These are phyloP conservation scores for Tetrahymena malaccensis DNA, from an alignment of 73 alveolate genomes.

Conservation along the genomic window DNA sequence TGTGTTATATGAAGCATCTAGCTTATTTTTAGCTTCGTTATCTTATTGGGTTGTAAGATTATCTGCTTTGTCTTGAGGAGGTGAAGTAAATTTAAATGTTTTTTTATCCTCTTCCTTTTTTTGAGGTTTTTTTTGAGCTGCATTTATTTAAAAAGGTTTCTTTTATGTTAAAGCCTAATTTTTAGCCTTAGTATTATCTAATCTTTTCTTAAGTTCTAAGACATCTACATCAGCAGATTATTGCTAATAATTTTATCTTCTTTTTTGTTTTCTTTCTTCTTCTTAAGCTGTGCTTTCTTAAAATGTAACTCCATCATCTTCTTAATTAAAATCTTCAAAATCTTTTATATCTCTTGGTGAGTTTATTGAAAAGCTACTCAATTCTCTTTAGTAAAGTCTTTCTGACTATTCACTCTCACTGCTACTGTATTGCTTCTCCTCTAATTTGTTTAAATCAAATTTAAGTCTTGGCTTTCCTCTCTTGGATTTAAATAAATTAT, in stretches of 20 bases:
- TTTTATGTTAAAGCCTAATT: background rate
- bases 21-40: background rate
- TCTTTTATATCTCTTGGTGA: background rate
- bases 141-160: background rate
- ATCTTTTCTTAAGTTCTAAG: background rate
- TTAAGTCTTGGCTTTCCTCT: conserved; percentile 23
- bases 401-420: conserved; percentile 22
- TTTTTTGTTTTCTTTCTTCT: background rate
- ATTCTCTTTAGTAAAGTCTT: conserved; percentile 1
- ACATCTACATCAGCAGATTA: background rate
- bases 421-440: conserved; percentile 6
- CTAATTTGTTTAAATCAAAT: conserved; percentile 19
- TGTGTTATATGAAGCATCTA: background rate
- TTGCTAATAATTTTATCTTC: background rate
- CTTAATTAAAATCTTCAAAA: background rate
- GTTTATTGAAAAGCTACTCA: background rate
- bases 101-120: background rate
- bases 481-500: background rate
- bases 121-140: background rate
- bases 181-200: background rate
- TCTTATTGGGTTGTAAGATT: background rate
- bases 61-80: background rate
- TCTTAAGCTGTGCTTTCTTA: background rate
- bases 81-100: background rate
- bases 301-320: background rate